phyloP scores from a whole-genome alignment of 2,329 filamentous ascomycete genomes.

The Aureobasidium sp. region DNA sequence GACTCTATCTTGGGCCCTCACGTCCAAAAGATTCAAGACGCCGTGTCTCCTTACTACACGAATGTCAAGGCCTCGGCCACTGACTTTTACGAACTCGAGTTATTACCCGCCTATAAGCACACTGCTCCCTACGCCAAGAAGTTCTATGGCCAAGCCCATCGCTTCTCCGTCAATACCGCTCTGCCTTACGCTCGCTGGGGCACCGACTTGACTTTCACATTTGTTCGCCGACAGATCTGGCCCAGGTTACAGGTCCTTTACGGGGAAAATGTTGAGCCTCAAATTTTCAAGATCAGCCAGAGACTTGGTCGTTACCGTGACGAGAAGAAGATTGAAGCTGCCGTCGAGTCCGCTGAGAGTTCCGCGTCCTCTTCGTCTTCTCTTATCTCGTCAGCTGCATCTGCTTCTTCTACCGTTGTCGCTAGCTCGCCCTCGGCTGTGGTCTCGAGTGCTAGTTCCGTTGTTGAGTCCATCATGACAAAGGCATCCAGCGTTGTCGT shows the following conservation, averaged over 20 bases:
- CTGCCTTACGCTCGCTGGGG: conserved; percentile 66
- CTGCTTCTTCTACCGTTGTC: neutral
- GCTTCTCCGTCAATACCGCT: conserved; percentile 61
- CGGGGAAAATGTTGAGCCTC: conserved; percentile 87
- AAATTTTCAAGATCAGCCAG: conserved; percentile 85
- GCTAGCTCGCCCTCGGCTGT: conserved; percentile 12
- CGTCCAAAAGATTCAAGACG: conserved; percentile 53
- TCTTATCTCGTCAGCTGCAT: conserved; percentile 1
- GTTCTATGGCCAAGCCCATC: conserved; percentile 59
- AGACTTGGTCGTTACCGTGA: conserved; percentile 71
- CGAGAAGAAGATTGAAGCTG: conserved; percentile 55
- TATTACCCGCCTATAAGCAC: conserved; percentile 70
- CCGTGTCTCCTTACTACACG: conserved; percentile 65
- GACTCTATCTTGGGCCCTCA: conserved; percentile 65
- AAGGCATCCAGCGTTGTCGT: conserved; percentile 24
- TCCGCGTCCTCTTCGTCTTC: conserved; percentile 21
- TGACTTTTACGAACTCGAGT: conserved; percentile 62
- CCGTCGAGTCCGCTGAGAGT: conserved; percentile 48
- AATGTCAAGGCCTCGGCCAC: conserved; percentile 55
- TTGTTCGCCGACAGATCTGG: conserved; percentile 72
- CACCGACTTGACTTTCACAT: conserved; percentile 61
- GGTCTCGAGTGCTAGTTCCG: conserved; percentile 18
- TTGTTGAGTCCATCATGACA: conserved; percentile 23
- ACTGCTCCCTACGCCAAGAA: conserved; percentile 66
- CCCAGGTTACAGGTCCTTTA: conserved; percentile 76